Conservation (phyloP, 306 rosid species). For the Quillaja saponaria region DNA sequence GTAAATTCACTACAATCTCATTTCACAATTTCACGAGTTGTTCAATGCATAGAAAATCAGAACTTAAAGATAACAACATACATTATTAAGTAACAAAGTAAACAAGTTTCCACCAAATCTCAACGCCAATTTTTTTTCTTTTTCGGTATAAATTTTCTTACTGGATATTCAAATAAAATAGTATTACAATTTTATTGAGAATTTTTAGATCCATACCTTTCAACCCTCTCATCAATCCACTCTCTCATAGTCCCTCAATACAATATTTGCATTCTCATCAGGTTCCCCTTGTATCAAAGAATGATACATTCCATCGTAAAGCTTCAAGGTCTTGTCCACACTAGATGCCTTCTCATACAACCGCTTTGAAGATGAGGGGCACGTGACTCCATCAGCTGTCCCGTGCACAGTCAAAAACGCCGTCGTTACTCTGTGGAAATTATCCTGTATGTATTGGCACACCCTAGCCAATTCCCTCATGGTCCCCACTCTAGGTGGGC, state of each 20-base stretch:
- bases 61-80: too few relatives aligned
- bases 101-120: too few relatives aligned
- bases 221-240: slow-evolving; percentile 77
- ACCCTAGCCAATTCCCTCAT: slow-evolving; percentile 89
- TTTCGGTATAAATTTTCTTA: too few relatives aligned
- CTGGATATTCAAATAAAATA: too few relatives aligned
- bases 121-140: too few relatives aligned
- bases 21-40: too few relatives aligned
- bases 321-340: slow-evolving; percentile 79
- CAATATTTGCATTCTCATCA: slow-evolving; percentile 65
- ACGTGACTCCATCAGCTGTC: slow-evolving; percentile 79
- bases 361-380: slow-evolving; percentile 75
- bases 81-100: too few relatives aligned
- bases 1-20: too few relatives aligned
- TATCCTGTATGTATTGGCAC: slow-evolving; percentile 77
- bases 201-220: slow-evolving; percentile 44
- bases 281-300: slow-evolving; percentile 92
- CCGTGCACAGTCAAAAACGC: slow-evolving; percentile 89
- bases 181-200: too few relatives aligned
- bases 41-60: too few relatives aligned
- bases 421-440: slow-evolving; percentile 62
- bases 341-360: slow-evolving; percentile 75
- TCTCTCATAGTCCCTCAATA: slow-evolving; percentile 79
- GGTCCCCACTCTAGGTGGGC: slow-evolving; percentile 91
- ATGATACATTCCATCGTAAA: slow-evolving; percentile 93